Percentiles rank a stretch among this genome's conserved stretches.
Conservation (phyloP, 495 filamentous ascomycete genomes). For the Tuber microsphaerosporum region DNA sequence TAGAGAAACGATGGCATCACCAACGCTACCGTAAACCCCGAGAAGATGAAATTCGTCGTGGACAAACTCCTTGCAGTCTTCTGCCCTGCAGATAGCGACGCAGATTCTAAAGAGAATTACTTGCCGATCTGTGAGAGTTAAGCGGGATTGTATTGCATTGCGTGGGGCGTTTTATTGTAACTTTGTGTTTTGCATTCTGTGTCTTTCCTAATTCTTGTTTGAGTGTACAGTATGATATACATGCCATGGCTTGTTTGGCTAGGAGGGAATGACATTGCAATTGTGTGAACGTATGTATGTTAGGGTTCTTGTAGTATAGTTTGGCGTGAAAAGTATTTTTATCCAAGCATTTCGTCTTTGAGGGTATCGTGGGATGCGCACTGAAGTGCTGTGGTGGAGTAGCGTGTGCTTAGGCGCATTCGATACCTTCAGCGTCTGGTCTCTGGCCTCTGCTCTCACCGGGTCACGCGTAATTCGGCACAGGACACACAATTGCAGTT, state of each 20-base stretch:
- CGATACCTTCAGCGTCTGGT: too few species aligned
- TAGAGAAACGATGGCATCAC: slow-evolving; percentile 30
- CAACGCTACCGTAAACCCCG: slow-evolving; percentile 7
- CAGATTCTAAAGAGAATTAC: not conserved
- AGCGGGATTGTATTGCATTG: not conserved
- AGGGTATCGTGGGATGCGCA: not conserved
- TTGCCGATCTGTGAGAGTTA: not conserved
- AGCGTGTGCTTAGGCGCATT: not conserved
- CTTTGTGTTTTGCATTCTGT: not conserved
- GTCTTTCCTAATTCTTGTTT: not conserved
- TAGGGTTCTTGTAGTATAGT: not conserved
- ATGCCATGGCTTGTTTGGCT: not conserved
- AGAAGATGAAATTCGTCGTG: slow-evolving; percentile 30
- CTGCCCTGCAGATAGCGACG: slow-evolving; percentile 1
- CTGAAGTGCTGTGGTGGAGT: not conserved
- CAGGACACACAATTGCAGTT: too few species aligned
- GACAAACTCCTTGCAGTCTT: slow-evolving; percentile 30
- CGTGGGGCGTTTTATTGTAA: not conserved
- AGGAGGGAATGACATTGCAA: not conserved
- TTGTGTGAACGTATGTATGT: not conserved
- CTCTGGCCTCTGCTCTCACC: too few species aligned
- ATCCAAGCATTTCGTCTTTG: not conserved
- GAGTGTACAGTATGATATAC: not conserved
- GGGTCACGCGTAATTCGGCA: too few species aligned
- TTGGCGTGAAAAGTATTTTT: not conserved